A percentile compares a stretch with the other conserved stretches of the same genome.
Evolutionary conservation across 306 rosid species (phyloP).

Genomic region (Mimosa bimucronata): DNA sequence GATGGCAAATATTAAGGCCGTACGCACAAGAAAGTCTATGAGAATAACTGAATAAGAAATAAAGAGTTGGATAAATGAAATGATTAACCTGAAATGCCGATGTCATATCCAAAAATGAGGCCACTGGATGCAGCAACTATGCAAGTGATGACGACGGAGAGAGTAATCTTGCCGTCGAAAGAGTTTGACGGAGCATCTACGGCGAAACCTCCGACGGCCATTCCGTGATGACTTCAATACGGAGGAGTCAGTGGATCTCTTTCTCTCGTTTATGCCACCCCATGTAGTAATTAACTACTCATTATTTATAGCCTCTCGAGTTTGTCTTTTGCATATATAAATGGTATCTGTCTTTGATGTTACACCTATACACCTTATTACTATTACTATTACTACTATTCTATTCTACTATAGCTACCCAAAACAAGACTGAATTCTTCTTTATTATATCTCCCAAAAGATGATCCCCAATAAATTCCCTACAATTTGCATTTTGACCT

Average conservation of each 20-base stretch:
- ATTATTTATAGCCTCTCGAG: not conserved
- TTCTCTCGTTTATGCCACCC: not conserved
- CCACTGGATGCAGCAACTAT: conserved; percentile 75
- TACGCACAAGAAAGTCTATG: not conserved
- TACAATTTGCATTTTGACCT: not conserved
- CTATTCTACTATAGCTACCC: not conserved
- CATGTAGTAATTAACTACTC: not conserved
- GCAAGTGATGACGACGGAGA: conserved; percentile 61
- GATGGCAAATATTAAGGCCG: too few relatives aligned
- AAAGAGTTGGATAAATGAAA: not conserved
- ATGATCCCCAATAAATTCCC: not conserved
- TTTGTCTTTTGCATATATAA: not conserved
- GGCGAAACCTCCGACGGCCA: conserved; percentile 62
- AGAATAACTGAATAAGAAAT: too few relatives aligned
- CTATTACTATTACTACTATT: too few relatives aligned
- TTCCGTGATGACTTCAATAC: conserved; percentile 37
- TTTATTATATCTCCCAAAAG: not conserved
- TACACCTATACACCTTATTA: not conserved
- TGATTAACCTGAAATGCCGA: conserved; percentile 64
- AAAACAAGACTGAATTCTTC: not conserved
- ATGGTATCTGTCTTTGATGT: not conserved
- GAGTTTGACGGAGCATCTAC: conserved; percentile 32
- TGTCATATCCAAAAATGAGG: conserved; percentile 71
- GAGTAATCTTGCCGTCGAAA: conserved; percentile 54
- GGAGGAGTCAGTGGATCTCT: not conserved